Conservation (phyloP, 306 rosid genomes). For the Spatholobus suberectus region DNA sequence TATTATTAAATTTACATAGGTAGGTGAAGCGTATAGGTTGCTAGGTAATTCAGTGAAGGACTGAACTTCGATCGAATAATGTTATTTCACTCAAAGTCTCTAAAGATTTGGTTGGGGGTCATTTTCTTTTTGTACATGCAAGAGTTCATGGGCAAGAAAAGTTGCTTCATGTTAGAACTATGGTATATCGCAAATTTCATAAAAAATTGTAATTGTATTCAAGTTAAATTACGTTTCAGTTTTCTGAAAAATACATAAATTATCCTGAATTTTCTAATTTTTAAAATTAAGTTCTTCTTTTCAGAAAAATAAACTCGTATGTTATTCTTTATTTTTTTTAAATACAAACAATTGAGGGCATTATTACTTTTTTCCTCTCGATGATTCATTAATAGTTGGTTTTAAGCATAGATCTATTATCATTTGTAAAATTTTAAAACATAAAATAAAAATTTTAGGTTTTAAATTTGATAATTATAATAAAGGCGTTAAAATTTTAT, state of each 20-base stretch:
- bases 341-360: too few relatives aligned
- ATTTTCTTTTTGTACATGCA: conserved; percentile 18
- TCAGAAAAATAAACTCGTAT: too few relatives aligned
- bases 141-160: background rate
- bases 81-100: background rate
- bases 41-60: conserved; percentile 3
- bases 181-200: background rate
- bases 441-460: too few relatives aligned
- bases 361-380: too few relatives aligned
- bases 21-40: background rate
- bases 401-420: too few relatives aligned
- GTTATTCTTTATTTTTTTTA: too few relatives aligned
- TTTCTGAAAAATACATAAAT: background rate
- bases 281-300: too few relatives aligned
- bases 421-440: too few relatives aligned
- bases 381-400: background rate
- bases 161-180: background rate
- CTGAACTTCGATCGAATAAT: background rate
- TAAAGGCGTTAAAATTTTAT: background rate
- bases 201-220: background rate
- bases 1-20: conserved; percentile 10
- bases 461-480: background rate
- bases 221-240: background rate
- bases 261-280: too few relatives aligned
- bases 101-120: background rate